A percentile compares a stretch with the other conserved stretches of the same genome.
These are phyloP conservation scores for Amylostereum areolatum DNA, from an alignment of 1,284 basidiomycete genomes.

Conservation along the genomic window DNA sequence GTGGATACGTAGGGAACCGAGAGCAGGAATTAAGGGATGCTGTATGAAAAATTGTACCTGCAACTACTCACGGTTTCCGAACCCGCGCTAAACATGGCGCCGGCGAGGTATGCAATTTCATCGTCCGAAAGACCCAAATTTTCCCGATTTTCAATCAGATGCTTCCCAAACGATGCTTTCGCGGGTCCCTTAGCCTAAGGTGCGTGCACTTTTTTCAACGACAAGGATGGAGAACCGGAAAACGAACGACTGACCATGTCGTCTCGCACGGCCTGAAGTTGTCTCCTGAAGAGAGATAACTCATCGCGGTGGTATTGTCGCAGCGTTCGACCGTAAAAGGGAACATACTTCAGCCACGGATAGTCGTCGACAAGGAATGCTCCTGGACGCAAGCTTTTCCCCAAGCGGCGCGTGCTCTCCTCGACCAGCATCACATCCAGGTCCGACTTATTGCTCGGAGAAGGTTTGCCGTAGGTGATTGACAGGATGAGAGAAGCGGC, in stretches of 20 bases:
- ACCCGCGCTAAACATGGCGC: constrained; percentile 60
- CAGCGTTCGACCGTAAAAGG: constrained; percentile 50
- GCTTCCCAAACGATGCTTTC: constrained; percentile 47
- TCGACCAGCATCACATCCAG: constrained; percentile 51
- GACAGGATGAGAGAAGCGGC: constrained; percentile 59
- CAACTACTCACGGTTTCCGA: constrained; percentile 41
- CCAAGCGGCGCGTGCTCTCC: constrained; percentile 39
- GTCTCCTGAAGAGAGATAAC: constrained; percentile 44
- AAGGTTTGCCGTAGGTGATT: constrained; percentile 58
- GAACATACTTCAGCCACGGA: constrained; percentile 49
- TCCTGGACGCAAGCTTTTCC: constrained; percentile 46
- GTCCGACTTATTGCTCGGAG: constrained; percentile 43
- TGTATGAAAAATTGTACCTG: no score
- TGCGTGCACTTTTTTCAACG: neutral
- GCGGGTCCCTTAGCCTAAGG: constrained; percentile 29
- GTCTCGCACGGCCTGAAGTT: constrained; percentile 37
- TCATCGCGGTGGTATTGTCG: constrained; percentile 51
- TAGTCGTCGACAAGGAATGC: constrained; percentile 52
- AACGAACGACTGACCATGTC: constrained; percentile 34
- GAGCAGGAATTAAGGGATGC: no score
- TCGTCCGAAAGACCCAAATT: constrained; percentile 44
- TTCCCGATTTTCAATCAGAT: constrained; percentile 46
- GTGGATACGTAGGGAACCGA: no score
- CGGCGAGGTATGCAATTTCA: constrained; percentile 55
- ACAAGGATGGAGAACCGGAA: no score